These are phyloP conservation scores for Bruguiera hainesii DNA, from an alignment of 441 rosid species.

Conservation along the genomic window DNA sequence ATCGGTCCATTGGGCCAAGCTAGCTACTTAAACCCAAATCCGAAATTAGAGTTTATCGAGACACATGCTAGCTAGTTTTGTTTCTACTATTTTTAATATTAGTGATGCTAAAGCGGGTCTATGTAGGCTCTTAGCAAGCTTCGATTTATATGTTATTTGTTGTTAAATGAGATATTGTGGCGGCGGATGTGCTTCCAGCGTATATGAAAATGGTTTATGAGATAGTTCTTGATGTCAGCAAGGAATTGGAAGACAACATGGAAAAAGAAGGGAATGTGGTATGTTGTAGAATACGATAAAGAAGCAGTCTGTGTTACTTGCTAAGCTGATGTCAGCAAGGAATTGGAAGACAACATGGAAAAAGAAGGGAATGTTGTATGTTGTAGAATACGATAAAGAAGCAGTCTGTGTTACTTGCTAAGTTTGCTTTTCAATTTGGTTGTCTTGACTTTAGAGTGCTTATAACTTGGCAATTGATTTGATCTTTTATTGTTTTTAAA, in stretches of 20 bases:
- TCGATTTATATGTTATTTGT: background rate
- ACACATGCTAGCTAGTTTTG: too few species aligned
- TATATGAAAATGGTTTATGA: slow-evolving; percentile 26
- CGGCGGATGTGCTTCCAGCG: slow-evolving; percentile 24
- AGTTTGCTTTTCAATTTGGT: background rate
- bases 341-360: slow-evolving; percentile 16
- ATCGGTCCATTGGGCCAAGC: too few species aligned
- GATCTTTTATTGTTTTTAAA: background rate
- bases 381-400: slow-evolving; percentile 21
- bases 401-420: slow-evolving; percentile 9
- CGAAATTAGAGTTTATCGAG: too few species aligned
- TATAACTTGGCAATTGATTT: too few species aligned
- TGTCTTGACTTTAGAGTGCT: too few species aligned
- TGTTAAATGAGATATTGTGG: slow-evolving; percentile 24
- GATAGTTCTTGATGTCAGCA: slow-evolving; percentile 5
- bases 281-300: slow-evolving; percentile 15
- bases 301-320: slow-evolving; percentile 19
- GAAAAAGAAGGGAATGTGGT: slow-evolving; percentile 18
- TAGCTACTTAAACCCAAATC: too few species aligned
- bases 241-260: slow-evolving; percentile 22
- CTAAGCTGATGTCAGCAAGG: slow-evolving; percentile 11
- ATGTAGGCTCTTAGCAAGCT: too few species aligned
- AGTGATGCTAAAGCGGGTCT: too few species aligned
- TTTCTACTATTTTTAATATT: too few species aligned
- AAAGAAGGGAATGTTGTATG: slow-evolving; percentile 19